Evolutionary conservation across 345 rosid genomes (phyloP), one percentile per base, ranked within the genome.

Genomic region (Eucalyptus fibrosa): DNA sequence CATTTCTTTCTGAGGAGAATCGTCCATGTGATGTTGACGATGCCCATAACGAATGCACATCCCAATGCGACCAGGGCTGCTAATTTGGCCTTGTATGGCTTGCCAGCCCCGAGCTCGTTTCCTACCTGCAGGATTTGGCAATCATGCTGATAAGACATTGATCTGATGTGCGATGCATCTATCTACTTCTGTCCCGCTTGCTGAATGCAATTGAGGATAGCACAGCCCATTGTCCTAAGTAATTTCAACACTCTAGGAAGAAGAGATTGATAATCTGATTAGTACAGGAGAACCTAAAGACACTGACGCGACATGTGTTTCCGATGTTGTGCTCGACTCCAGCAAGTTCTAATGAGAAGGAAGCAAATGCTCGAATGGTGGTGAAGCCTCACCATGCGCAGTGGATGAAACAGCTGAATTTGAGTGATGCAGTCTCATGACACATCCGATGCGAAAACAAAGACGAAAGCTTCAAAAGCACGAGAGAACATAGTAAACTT

Each of bases 31-130:
- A 98, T 96, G 59, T 98, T 98, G 92, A 96, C 45, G 87, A 93
- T 87, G 28, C 98, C 99, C 32, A 98, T 89, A 4, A 98, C 88
- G 86, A 98, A 93, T 2, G 99, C 98, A 59, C 98, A 98, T 7
- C 96, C 96, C 91, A 98, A 87, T 34, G 99, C 99, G 34, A 97
- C 99, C 91, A 92, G 93, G 19, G 98, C 97, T 3, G 98, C 99
- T 77, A 96, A 90, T 90, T 93, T 96, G 60, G 99, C 99, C 86
- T 96, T 96, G 89, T 94, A 93, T 6, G 99, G 99, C 90, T 93
- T 93, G 11, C 99, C 99, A 4, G 99, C 97, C 90, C 99, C 99
- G 0, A 98, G 99, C 90, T 96, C 99, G 90, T 97, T 98, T 7
- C 99, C 99, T n/a, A 98, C 99, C 99, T 96, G 93, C 92, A 91